Evolutionary conservation across 441 rosid species (phyloP).

Genomic region (Erodium texanum): DNA sequence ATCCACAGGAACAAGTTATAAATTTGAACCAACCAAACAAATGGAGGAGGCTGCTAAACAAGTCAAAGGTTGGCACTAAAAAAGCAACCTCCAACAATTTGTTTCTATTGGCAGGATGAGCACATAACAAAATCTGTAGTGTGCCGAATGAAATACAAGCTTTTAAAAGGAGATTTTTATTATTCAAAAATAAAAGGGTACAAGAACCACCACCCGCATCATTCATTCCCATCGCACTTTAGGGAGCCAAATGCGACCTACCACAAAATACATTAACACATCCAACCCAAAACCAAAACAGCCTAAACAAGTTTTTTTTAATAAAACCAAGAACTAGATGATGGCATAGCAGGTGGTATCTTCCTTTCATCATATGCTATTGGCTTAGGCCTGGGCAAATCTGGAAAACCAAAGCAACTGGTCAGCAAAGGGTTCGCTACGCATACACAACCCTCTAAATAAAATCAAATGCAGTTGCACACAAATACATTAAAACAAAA

Average conservation of each 20-base stretch:
- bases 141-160: too few species aligned
- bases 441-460: background rate
- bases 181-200: background rate
- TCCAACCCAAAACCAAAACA: background rate
- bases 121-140: too few species aligned
- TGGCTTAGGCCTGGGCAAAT: background rate
- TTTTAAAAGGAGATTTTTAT: too few species aligned
- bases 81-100: too few species aligned
- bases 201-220: background rate
- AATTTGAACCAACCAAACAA: too few species aligned
- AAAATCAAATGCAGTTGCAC: too few species aligned
- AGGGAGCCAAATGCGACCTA: background rate
- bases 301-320: background rate
- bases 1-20: too few species aligned
- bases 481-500: background rate
- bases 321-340: background rate
- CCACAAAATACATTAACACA: background rate
- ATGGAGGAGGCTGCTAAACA: too few species aligned
- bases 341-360: background rate
- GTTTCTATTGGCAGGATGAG: too few species aligned
- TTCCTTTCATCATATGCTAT: background rate
- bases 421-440: background rate
- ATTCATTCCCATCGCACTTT: background rate
- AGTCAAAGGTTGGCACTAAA: too few species aligned
- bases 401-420: background rate